Conservation (phyloP, 2,329 filamentous ascomycete species). For the Ascochyta lentis region DNA sequence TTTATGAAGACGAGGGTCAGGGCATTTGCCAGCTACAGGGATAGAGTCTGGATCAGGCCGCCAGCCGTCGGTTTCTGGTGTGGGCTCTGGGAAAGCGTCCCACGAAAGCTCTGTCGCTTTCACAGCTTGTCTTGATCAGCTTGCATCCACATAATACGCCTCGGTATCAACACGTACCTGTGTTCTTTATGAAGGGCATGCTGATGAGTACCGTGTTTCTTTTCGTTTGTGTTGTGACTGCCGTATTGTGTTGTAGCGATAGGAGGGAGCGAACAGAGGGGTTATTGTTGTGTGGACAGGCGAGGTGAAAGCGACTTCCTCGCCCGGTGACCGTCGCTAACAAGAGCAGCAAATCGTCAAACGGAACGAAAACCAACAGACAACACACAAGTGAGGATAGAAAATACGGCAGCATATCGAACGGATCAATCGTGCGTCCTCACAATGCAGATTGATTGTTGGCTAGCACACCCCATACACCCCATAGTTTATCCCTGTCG, state of each 20-base stretch:
- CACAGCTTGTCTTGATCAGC: background rate
- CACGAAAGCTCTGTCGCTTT: background rate
- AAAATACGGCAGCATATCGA: no score
- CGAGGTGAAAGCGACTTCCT: constrained; percentile 17
- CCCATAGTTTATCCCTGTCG: no score
- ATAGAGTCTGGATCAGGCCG: constrained; percentile 14
- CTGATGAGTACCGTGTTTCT: background rate
- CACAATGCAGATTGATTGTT: no score
- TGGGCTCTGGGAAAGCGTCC: constrained; percentile 17
- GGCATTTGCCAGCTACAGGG: constrained; percentile 1
- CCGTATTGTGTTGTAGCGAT: background rate
- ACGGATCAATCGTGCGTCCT: no score
- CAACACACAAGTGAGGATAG: no score
- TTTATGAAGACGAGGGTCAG: constrained; percentile 15
- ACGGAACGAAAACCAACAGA: no score
- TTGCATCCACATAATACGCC: background rate
- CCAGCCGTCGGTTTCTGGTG: constrained; percentile 19
- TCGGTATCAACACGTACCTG: background rate
- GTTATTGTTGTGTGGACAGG: background rate
- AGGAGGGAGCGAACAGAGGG: background rate
- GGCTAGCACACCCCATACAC: no score
- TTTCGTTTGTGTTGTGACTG: background rate
- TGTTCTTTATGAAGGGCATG: background rate
- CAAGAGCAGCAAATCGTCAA: background rate
- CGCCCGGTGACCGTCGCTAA: background rate